phyloP scores from a whole-genome alignment of 192 early-diverging fungal genomes.

The Coemansia nantahalensis region DNA sequence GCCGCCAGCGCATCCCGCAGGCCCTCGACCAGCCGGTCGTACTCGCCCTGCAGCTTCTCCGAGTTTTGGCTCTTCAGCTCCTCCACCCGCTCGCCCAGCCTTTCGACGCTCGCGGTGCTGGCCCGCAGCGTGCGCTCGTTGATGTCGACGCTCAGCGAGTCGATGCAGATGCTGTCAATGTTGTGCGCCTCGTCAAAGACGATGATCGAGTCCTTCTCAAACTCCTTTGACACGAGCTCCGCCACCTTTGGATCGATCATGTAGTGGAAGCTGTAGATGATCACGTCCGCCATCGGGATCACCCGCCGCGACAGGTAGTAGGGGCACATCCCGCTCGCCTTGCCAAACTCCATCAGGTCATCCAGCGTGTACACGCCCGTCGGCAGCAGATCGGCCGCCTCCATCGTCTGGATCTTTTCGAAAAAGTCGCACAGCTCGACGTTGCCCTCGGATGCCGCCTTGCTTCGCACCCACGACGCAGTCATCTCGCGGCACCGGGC shows the following conservation, averaged over 20 bases:
- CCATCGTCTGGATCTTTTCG: constrained; percentile 70
- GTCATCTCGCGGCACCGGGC: constrained; percentile 90
- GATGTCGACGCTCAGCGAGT: constrained; percentile 93
- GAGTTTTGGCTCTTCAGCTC: constrained; percentile 85
- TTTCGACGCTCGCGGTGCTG: constrained; percentile 74
- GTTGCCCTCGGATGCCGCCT: constrained; percentile 51
- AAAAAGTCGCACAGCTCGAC: constrained; percentile 76
- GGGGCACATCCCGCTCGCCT: constrained; percentile 78
- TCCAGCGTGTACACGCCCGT: constrained; percentile 96
- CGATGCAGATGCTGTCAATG: constrained; percentile 99
- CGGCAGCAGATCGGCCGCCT: constrained; percentile 61
- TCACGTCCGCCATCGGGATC: constrained; percentile 87
- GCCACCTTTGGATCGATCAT: constrained; percentile 99
- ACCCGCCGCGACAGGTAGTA: constrained; percentile 90
- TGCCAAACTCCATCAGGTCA: constrained; percentile 81
- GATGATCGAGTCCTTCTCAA: constrained; percentile 94
- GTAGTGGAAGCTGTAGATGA: constrained; percentile 99
- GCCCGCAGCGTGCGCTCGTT: constrained; percentile 87
- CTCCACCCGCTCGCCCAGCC: constrained; percentile 69
- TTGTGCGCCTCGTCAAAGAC: constrained; percentile 99
- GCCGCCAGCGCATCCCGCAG: constrained; percentile 69
- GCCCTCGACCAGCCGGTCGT: constrained; percentile 86
- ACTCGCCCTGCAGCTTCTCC: constrained; percentile 87
- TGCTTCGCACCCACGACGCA: constrained; percentile 87
- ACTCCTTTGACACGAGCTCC: constrained; percentile 91